A percentile compares a stretch with the other conserved stretches of the same genome.
Conservation (phyloP, 129 eudicot species). For the Saposhnikovia divaricata region DNA sequence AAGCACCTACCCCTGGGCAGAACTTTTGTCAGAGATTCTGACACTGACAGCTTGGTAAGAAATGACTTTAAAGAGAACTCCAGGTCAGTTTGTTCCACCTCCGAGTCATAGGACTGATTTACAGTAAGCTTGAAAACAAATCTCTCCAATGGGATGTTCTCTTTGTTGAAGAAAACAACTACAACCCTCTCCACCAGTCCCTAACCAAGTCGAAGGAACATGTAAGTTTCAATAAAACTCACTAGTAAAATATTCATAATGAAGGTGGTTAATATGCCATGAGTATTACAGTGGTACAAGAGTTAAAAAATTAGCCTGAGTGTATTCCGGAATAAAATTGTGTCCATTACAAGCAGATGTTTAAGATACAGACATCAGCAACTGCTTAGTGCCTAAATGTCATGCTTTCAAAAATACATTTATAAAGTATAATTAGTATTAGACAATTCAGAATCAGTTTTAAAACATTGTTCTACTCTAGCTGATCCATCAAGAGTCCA, state of each 20-base stretch:
- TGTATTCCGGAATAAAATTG: not conserved
- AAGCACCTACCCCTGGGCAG: constrained; percentile 40
- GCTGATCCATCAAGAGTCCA: not conserved
- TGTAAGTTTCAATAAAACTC: constrained; percentile 6
- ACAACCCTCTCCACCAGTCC: constrained; percentile 84
- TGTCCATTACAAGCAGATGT: not conserved
- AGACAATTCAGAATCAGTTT: not conserved
- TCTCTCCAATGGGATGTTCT: constrained; percentile 57
- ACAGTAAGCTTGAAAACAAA: constrained; percentile 69
- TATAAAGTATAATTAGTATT: not conserved
- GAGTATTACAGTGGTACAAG: not conserved
- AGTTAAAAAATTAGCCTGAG: not conserved
- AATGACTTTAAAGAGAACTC: constrained; percentile 66
- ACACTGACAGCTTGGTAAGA: constrained; percentile 65
- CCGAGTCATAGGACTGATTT: constrained; percentile 47
- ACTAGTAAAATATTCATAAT: not conserved
- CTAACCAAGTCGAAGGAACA: constrained; percentile 21
- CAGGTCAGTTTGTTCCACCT: constrained; percentile 53
- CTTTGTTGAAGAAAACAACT: constrained; percentile 45
- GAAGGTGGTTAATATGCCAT: not conserved
- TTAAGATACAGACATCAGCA: not conserved
- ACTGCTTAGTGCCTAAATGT: not conserved
- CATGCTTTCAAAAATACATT: not conserved
- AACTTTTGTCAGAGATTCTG: constrained; percentile 53
- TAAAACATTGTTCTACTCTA: not conserved